phyloP scores from a whole-genome alignment of 2,329 filamentous ascomycete species.

The Endoconidiophora laricicola region DNA sequence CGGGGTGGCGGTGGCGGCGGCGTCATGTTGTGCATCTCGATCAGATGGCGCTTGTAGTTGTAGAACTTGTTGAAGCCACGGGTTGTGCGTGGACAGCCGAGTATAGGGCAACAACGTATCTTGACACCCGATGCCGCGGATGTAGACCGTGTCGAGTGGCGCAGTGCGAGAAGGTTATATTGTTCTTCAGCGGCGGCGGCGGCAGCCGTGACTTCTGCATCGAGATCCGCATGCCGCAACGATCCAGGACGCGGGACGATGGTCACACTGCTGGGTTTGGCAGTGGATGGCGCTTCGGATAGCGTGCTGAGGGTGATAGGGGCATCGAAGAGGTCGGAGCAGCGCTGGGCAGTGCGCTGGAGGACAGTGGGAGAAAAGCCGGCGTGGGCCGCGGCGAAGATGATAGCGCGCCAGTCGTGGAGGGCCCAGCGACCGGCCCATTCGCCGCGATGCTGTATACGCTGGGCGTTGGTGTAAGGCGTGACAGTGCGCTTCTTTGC shows the following conservation, averaged over 20 bases:
- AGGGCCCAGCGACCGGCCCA: constrained; percentile 25
- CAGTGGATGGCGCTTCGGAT: background rate
- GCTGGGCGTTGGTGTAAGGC: background rate
- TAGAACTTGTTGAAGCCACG: constrained; percentile 22
- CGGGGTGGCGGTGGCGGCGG: background rate
- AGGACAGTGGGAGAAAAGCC: constrained; percentile 52
- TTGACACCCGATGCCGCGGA: constrained; percentile 15
- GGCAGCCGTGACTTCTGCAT: constrained; percentile 16
- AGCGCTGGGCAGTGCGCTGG: constrained; percentile 54
- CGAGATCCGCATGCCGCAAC: constrained; percentile 1
- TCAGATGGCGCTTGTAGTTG: constrained; percentile 25
- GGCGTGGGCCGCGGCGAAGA: constrained; percentile 59
- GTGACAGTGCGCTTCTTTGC: background rate
- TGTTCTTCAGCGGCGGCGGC: constrained; percentile 16
- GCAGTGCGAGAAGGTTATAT: background rate
- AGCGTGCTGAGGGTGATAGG: constrained; percentile 48
- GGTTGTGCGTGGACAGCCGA: constrained; percentile 22
- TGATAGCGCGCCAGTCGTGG: constrained; percentile 72
- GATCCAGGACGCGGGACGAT: background rate
- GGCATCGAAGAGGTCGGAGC: constrained; percentile 58
- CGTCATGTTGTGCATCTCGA: constrained; percentile 22
- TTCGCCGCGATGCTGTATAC: constrained; percentile 14
- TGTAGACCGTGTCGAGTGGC: constrained; percentile 7
- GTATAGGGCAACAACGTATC: constrained; percentile 22
- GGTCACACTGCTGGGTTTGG: background rate